Base-by-base conservation (phyloP, 495 filamentous ascomycete species). In the Bombardia bombarda region DNA sequence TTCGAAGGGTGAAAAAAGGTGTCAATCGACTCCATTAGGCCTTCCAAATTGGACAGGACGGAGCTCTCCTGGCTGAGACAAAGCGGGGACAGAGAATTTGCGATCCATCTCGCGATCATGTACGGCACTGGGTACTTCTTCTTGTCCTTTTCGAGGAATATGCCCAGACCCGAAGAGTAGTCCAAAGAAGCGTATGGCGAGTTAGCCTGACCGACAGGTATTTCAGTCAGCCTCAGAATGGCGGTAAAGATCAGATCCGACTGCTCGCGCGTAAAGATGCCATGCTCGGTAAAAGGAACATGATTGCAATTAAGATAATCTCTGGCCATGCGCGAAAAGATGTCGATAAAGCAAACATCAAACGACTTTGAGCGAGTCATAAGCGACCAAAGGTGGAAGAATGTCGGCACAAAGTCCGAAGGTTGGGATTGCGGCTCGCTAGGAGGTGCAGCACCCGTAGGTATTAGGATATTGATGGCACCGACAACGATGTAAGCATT, bases 1-100 rank as follows among this genome's bases (percentile, higher is more conserved):
- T 99, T 99, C 9, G 93, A 97, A 14, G 92, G 92, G 50, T 99
- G 92, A 70, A 95, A 99, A 66, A 97, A 99, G 2, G 92, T 99
- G 59, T 99, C 92, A 34, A 97, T 84, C 12, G 87, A 93, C 57
- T 97, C 83, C 49, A 99, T 87, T 30, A 99, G 72, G 7, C 89
- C 92, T 58, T 99, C 93, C 2, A 99, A 78, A 46, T 83, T 86
- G 20, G 82, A 72, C 49, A 98, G 61, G 39, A 95, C 77, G 1
- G 90, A 96, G 46, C 83, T 80, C 32, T 78, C 71, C n/a, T 78
- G 68, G 34, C 86, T 79, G 17, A 95, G 68, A 56, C 86, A 94
- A 24, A 79, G 67, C 1, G 92, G 92, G 0, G 93, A 97, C 23
- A 99, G 64, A 3, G 89, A 95, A 78, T 89, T 86, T 30, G 94